These are phyloP conservation scores for Acacia concinna DNA, from an alignment of 331 rosid genomes.

Conservation along the genomic window DNA sequence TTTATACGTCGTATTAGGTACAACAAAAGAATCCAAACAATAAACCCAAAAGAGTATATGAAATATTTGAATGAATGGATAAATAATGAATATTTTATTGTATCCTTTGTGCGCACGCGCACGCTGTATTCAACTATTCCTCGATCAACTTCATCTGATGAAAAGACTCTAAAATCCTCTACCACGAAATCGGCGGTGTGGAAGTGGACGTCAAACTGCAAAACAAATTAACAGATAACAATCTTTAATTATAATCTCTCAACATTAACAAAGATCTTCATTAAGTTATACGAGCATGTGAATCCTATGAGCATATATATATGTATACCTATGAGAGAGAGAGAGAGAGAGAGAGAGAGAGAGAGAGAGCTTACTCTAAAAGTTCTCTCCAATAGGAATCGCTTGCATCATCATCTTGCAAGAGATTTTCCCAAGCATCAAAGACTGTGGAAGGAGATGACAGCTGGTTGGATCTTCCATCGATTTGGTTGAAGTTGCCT, in stretches of 20 bases:
- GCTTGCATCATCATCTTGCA: conserved; percentile 60
- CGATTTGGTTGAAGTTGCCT: conserved; percentile 34
- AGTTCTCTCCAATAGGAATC: conserved; percentile 84
- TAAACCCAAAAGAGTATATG: not conserved
- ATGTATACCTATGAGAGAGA: too few species aligned
- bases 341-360: not conserved
- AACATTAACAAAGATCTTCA: not conserved
- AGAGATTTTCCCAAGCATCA: conserved; percentile 72
- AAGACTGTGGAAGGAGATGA: conserved; percentile 45
- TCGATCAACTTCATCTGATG: not conserved
- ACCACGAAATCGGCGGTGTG: conserved; percentile 37
- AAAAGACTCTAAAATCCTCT: conserved; percentile 24
- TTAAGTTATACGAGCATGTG: not conserved
- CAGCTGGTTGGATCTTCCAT: conserved; percentile 22
- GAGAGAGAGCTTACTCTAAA: conserved; percentile 50
- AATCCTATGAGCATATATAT: not conserved
- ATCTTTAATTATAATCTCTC: not conserved
- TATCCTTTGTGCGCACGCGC: not conserved
- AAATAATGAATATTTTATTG: conserved; percentile 12
- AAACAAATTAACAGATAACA: not conserved
- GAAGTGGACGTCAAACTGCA: conserved; percentile 49
- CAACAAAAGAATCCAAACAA: conserved; percentile 26
- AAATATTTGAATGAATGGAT: conserved; percentile 24
- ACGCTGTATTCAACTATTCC: not conserved
- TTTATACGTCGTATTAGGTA: conserved; percentile 3